These are phyloP conservation scores for Ganoderma multipileum DNA, from an alignment of 1,284 basidiomycete species.

Conservation along the genomic window DNA sequence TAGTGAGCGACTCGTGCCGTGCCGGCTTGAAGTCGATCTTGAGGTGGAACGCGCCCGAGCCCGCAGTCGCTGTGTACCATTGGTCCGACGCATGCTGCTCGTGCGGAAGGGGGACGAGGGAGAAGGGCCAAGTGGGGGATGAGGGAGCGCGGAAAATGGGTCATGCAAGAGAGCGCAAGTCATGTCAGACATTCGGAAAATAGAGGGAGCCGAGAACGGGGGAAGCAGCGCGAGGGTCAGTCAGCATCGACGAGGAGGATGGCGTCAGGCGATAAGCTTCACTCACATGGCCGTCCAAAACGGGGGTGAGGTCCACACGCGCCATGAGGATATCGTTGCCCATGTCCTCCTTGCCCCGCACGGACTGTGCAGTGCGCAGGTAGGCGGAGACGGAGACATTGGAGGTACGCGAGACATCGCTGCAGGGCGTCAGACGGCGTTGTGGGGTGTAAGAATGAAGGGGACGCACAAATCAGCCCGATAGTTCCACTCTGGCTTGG, in stretches of 20 bases:
- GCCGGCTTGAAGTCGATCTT: constrained; percentile 94
- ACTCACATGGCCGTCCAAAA: constrained; percentile 80
- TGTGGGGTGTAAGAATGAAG: constrained; percentile 21
- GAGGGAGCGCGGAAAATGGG: neutral
- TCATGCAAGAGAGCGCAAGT: neutral
- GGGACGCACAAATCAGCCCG: constrained; percentile 89
- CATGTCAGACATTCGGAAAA: neutral
- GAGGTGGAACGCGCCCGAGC: constrained; percentile 92
- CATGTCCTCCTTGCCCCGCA: constrained; percentile 84
- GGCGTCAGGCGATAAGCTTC: constrained; percentile 26
- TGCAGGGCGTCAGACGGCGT: constrained; percentile 37
- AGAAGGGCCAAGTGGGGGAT: neutral
- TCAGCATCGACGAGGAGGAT: constrained; percentile 14
- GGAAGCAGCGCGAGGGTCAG: constrained; percentile 5
- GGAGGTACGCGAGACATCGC: constrained; percentile 90
- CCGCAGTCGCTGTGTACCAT: constrained; percentile 90
- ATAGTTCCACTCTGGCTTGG: constrained; percentile 93
- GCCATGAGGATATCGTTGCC: constrained; percentile 92
- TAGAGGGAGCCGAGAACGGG: constrained; percentile 13
- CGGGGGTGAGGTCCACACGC: constrained; percentile 89
- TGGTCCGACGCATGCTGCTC: constrained; percentile 75
- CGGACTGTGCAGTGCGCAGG: constrained; percentile 75
- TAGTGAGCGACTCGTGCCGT: constrained; percentile 85
- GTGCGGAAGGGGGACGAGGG: neutral
- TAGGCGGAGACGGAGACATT: constrained; percentile 91